Evolutionary conservation across 1,284 basidiomycete species (phyloP).

Genomic region (Volvariella surrecta): DNA sequence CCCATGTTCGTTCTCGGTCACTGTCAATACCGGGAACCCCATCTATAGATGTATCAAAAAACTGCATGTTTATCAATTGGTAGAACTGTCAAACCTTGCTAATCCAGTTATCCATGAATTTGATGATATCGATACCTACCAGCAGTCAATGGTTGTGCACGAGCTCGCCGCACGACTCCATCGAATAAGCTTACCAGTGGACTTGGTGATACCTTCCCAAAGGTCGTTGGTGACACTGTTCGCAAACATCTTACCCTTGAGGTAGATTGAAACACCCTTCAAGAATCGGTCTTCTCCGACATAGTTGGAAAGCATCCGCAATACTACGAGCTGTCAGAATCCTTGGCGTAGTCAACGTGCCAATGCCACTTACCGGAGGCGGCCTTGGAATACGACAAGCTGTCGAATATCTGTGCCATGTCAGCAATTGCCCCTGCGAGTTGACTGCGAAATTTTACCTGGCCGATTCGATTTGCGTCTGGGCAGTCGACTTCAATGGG

Average conservation of each 20-base stretch:
- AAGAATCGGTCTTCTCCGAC: conserved; percentile 89
- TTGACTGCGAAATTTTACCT: conserved; percentile 29
- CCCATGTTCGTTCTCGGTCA: conserved; percentile 68
- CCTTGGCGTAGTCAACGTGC: background rate
- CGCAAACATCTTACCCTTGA: conserved; percentile 74
- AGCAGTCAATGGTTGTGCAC: background rate
- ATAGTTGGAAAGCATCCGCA: conserved; percentile 87
- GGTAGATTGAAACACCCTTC: conserved; percentile 84
- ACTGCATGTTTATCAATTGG: background rate
- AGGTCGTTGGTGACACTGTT: conserved; percentile 86
- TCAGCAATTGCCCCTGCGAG: background rate
- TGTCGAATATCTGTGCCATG: conserved; percentile 9
- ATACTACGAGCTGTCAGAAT: conserved; percentile 37
- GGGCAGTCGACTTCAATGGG: conserved; percentile 92
- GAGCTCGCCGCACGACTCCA: background rate
- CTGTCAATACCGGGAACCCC: conserved; percentile 84
- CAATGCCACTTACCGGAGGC: conserved; percentile 50
- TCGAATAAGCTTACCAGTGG: conserved; percentile 36
- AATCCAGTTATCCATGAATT: conserved; percentile 92
- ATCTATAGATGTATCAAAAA: conserved; percentile 35
- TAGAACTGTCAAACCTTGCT: conserved; percentile 49
- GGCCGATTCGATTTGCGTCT: conserved; percentile 81
- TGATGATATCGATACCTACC: conserved; percentile 66
- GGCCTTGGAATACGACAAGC: conserved; percentile 27
- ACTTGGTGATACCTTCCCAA: conserved; percentile 81